These are phyloP conservation scores for Lentinula lateritia DNA, from an alignment of 768 basidiomycete species.

Conservation along the genomic window DNA sequence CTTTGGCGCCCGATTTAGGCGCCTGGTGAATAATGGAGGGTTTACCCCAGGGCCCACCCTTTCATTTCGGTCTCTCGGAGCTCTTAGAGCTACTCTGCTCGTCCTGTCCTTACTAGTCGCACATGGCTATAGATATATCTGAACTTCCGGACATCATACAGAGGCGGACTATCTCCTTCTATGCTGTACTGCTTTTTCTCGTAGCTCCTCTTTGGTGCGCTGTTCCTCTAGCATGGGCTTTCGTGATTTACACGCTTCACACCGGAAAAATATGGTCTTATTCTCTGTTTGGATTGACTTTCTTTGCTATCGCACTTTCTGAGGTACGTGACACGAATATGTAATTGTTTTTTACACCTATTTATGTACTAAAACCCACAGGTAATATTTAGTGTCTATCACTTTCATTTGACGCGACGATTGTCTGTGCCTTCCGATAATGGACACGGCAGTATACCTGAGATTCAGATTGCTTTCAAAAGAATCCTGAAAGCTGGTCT, in stretches of 20 bases:
- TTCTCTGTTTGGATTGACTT: constrained; percentile 26
- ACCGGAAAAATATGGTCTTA: constrained; percentile 36
- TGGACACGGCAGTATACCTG: constrained; percentile 40
- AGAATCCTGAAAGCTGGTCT: constrained; percentile 67
- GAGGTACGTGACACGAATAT: constrained; percentile 40
- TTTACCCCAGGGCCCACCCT: not conserved
- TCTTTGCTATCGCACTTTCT: constrained; percentile 47
- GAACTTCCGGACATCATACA: constrained; percentile 31
- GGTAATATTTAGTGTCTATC: constrained; percentile 69
- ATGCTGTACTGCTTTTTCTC: constrained; percentile 47
- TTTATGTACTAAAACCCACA: constrained; percentile 17
- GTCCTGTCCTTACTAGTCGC: constrained; percentile 4
- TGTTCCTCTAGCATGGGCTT: constrained; percentile 62
- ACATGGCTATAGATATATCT: not conserved
- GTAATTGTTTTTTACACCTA: not conserved
- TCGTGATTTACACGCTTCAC: constrained; percentile 45
- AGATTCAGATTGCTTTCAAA: constrained; percentile 53
- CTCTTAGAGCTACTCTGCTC: constrained; percentile 1
- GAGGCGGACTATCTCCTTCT: constrained; percentile 46
- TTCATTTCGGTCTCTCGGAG: not conserved
- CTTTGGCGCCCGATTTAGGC: constrained; percentile 5
- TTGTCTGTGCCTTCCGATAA: constrained; percentile 42
- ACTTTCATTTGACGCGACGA: constrained; percentile 42
- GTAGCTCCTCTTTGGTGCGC: constrained; percentile 63
- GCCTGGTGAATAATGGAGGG: not conserved